Conservation (phyloP, 2,329 filamentous ascomycete species). For the Venturia carpophila region DNA sequence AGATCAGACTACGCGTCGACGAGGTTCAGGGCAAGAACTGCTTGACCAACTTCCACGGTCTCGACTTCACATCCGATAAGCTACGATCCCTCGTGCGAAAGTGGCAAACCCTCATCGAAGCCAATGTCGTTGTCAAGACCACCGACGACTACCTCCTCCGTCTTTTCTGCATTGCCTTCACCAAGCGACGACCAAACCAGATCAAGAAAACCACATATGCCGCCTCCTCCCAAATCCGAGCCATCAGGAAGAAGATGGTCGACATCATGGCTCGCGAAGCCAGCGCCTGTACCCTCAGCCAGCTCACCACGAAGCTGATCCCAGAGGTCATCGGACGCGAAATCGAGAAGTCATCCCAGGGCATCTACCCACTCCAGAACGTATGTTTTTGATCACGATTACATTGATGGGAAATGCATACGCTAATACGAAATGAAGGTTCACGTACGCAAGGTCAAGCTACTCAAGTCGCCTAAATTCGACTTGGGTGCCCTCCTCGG, state of each 20-base stretch:
- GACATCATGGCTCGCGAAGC: conserved; percentile 99
- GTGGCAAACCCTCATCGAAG: conserved; percentile 99
- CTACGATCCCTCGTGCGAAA: conserved; percentile 98
- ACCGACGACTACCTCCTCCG: conserved; percentile 99
- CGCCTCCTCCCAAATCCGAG: conserved; percentile 90
- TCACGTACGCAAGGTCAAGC: conserved; percentile 99
- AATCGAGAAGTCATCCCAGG: conserved; percentile 99
- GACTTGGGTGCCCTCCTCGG: conserved; percentile 92
- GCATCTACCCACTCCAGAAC: conserved; percentile 99
- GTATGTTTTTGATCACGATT: conserved; percentile 75
- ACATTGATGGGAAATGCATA: background rate
- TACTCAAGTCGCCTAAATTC: conserved; percentile 98
- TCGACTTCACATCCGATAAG: conserved; percentile 99
- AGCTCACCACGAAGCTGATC: conserved; percentile 98
- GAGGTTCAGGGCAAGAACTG: conserved; percentile 99
- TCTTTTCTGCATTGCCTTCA: conserved; percentile 98
- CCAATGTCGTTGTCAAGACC: conserved; percentile 99
- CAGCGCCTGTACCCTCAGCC: conserved; percentile 83
- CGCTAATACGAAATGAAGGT: conserved; percentile 54
- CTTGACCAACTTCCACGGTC: conserved; percentile 99
- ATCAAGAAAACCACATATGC: conserved; percentile 99
- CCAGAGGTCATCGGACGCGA: conserved; percentile 98
- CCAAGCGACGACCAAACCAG: conserved; percentile 98
- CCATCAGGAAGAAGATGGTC: conserved; percentile 99
- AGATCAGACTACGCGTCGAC: conserved; percentile 97